Base-by-base conservation (phyloP, 225 moss, liverwort and hornwort genomes). In the Pseudisothecium myosuroides region DNA sequence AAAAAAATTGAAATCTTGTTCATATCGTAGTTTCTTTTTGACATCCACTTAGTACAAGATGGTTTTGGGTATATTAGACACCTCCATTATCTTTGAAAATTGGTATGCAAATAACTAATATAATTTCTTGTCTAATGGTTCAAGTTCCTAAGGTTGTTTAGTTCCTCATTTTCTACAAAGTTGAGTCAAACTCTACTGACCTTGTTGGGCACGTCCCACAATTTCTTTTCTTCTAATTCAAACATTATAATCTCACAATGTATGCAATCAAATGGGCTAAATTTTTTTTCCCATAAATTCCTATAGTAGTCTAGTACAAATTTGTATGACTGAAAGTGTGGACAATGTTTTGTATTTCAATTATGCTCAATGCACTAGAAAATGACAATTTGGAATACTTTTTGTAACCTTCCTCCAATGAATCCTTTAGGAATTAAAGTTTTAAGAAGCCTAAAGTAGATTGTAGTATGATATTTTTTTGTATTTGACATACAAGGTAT, bases 191-290 rank as follows among this genome's bases (percentile, higher is more conserved):
- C 18, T n/a, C n/a, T 13, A 2, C 2, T n/a, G 21, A 68, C 4
- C 4, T 0, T 22, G 3, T n/a, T 68, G 21, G 7, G 0, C 0
- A 23, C 2, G 23, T n/a, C 10, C 6, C 7, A 21, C n/a, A 41
- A 68, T 22, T 39, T 69, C 7, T 39, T 68, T n/a, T 68, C 22
- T n/a, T 68, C n/a, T n/a, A 68, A n/a, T 68, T 68, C 6, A 20
- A 66, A 36, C 9, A n/a, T 22, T 12, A n/a, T 36, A 36, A 37
- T 71, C 14, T 41, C 5, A 24, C 15, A 71, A 71, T 27, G 27
- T 9, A 43, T 0, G 1, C 3, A 43, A 8, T 43, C 15, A 43
- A 17, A 27, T 43, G 16, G 43, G 1, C 0, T 15, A 0, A 43
- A 43, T 0, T 15, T 14, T 43, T 16, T 72, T 7, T n/a, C n/a